phyloP scores from a whole-genome alignment of 129 eudicot species.

The Lactuca saligna region DNA sequence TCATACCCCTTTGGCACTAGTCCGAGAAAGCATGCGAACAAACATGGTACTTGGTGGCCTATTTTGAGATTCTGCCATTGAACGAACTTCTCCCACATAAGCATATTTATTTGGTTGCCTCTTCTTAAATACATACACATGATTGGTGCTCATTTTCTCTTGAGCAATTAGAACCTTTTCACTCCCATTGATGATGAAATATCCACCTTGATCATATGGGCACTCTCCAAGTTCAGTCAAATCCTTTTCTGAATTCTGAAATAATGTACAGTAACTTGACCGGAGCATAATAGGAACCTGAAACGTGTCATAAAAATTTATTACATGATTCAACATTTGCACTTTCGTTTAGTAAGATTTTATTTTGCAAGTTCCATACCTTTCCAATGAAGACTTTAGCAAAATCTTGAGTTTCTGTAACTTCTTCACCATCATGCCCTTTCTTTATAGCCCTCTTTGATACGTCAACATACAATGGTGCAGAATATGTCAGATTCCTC shows the following conservation, averaged over 20 bases:
- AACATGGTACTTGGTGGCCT: conserved; percentile 95
- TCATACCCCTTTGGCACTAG: conserved; percentile 93
- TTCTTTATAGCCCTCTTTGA: conserved; percentile 77
- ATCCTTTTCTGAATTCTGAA: conserved; percentile 88
- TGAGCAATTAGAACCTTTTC: conserved; percentile 95
- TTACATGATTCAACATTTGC: background rate
- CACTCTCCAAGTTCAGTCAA: conserved; percentile 96
- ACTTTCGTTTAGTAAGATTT: background rate
- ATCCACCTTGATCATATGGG: conserved; percentile 97
- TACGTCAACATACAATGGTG: conserved; percentile 92
- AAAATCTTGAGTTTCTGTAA: conserved; percentile 78
- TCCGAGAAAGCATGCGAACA: conserved; percentile 88
- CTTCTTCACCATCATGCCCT: conserved; percentile 97
- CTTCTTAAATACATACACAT: conserved; percentile 91
- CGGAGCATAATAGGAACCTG: conserved; percentile 98
- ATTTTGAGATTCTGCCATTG: conserved; percentile 88
- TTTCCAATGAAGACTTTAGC: conserved; percentile 87
- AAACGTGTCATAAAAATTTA: background rate
- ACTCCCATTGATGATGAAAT: conserved; percentile 96
- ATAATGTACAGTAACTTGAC: conserved; percentile 85
- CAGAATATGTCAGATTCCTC: conserved; percentile 91
- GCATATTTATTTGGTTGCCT: conserved; percentile 97
- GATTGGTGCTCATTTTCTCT: conserved; percentile 98
- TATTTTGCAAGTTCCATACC: conserved; percentile 32
- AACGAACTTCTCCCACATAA: conserved; percentile 89